Evolutionary conservation across 768 basidiomycete genomes (phyloP).

Genomic region (Boletus pseudo-olivaceus): DNA sequence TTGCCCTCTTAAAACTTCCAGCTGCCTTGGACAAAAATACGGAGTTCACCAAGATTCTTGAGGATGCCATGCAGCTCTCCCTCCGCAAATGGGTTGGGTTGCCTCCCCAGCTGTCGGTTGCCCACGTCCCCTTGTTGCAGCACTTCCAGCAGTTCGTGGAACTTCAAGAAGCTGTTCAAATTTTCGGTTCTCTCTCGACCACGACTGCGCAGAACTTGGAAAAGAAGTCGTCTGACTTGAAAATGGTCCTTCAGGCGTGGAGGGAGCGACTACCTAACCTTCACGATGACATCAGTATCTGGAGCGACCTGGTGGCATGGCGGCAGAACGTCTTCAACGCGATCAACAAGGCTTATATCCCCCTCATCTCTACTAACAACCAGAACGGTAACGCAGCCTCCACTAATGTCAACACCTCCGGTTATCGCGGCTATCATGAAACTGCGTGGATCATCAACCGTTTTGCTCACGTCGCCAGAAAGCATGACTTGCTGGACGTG

Average conservation of each 20-base stretch:
- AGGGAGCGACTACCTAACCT: constrained; percentile 93
- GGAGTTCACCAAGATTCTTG: constrained; percentile 84
- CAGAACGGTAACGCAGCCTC: constrained; percentile 49
- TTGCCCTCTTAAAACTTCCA: constrained; percentile 83
- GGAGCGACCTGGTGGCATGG: constrained; percentile 99
- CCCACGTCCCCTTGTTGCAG: constrained; percentile 91
- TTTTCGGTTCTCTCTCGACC: constrained; percentile 84
- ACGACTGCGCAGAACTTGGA: constrained; percentile 89
- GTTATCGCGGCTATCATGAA: constrained; percentile 96
- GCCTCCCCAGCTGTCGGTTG: constrained; percentile 81
- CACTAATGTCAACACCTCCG: constrained; percentile 72
- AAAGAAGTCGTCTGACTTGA: constrained; percentile 91
- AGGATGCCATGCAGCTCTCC: constrained; percentile 95
- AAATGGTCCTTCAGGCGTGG: constrained; percentile 96
- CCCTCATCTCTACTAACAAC: constrained; percentile 66
- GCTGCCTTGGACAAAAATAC: constrained; percentile 76
- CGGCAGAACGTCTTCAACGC: constrained; percentile 96
- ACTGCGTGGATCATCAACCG: constrained; percentile 99
- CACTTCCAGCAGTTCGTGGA: constrained; percentile 99
- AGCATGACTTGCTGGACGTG: constrained; percentile 94
- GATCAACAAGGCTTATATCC: constrained; percentile 95
- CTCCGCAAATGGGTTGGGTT: constrained; percentile 94
- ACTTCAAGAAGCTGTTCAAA: constrained; percentile 91
- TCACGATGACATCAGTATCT: constrained; percentile 96
- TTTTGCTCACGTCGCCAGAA: constrained; percentile 96